Conservation (phyloP, 345 rosid genomes). For the Camelina laxa region DNA sequence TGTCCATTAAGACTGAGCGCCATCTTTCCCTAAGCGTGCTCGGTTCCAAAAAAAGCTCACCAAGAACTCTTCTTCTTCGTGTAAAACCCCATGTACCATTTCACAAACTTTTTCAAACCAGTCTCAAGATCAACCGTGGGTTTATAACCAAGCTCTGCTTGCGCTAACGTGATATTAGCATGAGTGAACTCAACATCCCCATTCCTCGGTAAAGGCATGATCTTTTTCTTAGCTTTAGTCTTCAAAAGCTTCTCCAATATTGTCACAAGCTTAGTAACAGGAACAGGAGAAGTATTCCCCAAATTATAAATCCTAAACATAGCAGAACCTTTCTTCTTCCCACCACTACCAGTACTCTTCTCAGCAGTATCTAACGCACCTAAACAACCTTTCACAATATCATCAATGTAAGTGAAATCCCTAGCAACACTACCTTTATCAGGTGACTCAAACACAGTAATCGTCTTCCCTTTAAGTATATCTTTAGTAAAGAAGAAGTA, state of each 20-base stretch:
- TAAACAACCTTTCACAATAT: slow-evolving; percentile 70
- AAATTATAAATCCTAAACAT: slow-evolving; percentile 65
- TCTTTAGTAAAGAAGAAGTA: slow-evolving; percentile 71
- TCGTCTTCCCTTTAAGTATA: slow-evolving; percentile 58
- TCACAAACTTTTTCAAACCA: slow-evolving; percentile 74
- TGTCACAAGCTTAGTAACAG: slow-evolving; percentile 60
- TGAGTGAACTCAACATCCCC: slow-evolving; percentile 75
- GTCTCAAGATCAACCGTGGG: slow-evolving; percentile 65
- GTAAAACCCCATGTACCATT: slow-evolving; percentile 67
- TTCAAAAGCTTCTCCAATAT: slow-evolving; percentile 68
- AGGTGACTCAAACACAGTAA: slow-evolving; percentile 54
- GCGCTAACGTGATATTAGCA: slow-evolving; percentile 64
- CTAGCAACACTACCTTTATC: slow-evolving; percentile 66
- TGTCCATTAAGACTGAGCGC: slow-evolving; percentile 8
- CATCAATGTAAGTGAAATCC: slow-evolving; percentile 75
- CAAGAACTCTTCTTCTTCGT: slow-evolving; percentile 53
- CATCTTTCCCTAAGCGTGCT: slow-evolving; percentile 23
- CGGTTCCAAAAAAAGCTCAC: slow-evolving; percentile 33
- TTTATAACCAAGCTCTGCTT: slow-evolving; percentile 60
- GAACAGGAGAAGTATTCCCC: slow-evolving; percentile 69
- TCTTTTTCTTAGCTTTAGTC: slow-evolving; percentile 63
- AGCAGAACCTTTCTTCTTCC: slow-evolving; percentile 63
- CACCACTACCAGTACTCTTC: slow-evolving; percentile 76
- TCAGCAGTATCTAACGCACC: slow-evolving; percentile 66
- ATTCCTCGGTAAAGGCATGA: slow-evolving; percentile 64